Conservation (phyloP, 202 grass and related monocot genomes). For the Alloteropsis angusta region DNA sequence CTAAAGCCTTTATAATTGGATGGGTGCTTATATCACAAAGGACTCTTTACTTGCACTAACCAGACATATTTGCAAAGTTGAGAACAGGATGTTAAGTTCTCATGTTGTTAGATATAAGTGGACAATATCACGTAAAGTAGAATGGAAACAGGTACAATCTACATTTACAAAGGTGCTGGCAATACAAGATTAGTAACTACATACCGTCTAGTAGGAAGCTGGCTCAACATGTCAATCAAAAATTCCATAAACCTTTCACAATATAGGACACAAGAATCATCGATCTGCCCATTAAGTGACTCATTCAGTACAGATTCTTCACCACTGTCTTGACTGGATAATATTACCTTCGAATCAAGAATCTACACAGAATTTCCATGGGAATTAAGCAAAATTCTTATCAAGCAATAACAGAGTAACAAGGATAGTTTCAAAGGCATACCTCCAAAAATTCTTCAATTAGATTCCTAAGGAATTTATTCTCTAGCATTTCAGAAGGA, state of each 20-base stretch:
- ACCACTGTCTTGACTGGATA: conserved; percentile 36
- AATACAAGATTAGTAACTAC: conserved; percentile 13
- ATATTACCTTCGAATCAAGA: conserved; percentile 75
- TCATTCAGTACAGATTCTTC: conserved; percentile 39
- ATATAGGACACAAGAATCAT: conserved; percentile 88
- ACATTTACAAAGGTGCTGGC: neutral
- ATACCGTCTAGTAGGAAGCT: conserved; percentile 91
- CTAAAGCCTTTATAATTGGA: neutral
- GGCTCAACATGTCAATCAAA: conserved; percentile 98
- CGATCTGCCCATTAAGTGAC: conserved; percentile 45
- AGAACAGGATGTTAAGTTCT: neutral
- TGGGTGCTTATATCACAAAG: neutral
- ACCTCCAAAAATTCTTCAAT: conserved; percentile 98
- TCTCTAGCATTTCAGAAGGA: conserved; percentile 62
- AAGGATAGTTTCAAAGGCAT: conserved; percentile 6
- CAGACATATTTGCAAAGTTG: conserved; percentile 1
- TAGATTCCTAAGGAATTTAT: conserved; percentile 68
- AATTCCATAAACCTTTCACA: conserved; percentile 99
- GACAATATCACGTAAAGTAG: neutral
- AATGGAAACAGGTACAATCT: conserved; percentile 12
- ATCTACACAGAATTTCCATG: conserved; percentile 39
- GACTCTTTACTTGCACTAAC: neutral
- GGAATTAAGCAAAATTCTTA: conserved; percentile 15
- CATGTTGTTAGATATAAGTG: neutral
- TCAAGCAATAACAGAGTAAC: conserved; percentile 3